Base-by-base conservation (phyloP, 495 filamentous ascomycete genomes). In the Lophiostoma macrostomum region DNA sequence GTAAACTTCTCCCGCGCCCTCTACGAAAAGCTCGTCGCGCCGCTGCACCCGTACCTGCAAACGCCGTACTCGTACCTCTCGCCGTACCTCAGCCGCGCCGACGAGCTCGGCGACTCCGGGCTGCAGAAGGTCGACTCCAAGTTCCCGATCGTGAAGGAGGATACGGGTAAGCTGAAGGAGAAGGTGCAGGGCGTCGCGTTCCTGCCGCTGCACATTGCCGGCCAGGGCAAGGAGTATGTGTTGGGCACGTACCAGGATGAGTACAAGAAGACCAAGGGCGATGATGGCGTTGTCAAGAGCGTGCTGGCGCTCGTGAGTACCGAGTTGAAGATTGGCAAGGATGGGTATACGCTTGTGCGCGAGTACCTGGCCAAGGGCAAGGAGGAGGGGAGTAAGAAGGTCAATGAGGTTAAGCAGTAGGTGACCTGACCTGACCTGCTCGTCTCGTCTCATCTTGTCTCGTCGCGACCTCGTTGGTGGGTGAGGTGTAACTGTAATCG, bases 131-230 rank as follows among this genome's bases (percentile, higher is more conserved):
- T 96, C 58, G 93, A 97, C 53, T 65, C 76, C 45, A 81, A 73
- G 53, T 89, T 96, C 74, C 93, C 93, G 23, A 78, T 87, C 63
- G 81, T 98, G 61, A 95, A 89, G 75, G 86, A 95, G 69, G 83
- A 91, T 18, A 90, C 89, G 8, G 71, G 81, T 31, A 87, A 87
- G 67, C 77, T 98, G 50, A 79, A 82, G 66, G 75, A 71, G 52
- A 82, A 80, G 11, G 78, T 87, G 63, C 75, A 81, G 60, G 73
- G 79, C 54, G 69, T 78, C n/a, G 79, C 82, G 27, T 77, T 75
- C 54, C 79, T 83, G 63, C 91, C 91, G 12, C 66, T 86, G 37
- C 76, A 76, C 22, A 69, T 89, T 41, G 80, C 78, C 10, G 73
- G 70, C n/a, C 77, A 87, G 55, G 81, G 83, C 59, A 89, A 84